These are phyloP conservation scores for Talaromyces borbonicus DNA, from an alignment of 495 filamentous ascomycete species.

Conservation along the genomic window DNA sequence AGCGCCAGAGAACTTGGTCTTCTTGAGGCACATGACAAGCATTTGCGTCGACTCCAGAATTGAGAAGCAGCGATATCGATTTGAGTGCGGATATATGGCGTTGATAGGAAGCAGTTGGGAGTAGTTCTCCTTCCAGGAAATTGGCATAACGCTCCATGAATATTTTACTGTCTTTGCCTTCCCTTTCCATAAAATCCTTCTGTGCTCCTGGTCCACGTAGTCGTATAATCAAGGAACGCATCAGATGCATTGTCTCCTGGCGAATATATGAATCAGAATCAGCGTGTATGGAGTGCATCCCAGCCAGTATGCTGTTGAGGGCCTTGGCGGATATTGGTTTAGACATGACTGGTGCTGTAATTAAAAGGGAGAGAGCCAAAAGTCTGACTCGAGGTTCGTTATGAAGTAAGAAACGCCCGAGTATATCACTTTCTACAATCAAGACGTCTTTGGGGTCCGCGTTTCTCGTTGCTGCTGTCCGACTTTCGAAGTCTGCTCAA, in stretches of 20 bases:
- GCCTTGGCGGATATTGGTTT: slow-evolving; percentile 54
- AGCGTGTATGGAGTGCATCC: slow-evolving; percentile 59
- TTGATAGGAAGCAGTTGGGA: slow-evolving; percentile 72
- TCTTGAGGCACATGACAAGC: slow-evolving; percentile 8
- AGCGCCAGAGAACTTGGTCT: slow-evolving; percentile 35
- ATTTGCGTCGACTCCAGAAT: slow-evolving; percentile 39
- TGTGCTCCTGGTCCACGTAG: slow-evolving; percentile 20
- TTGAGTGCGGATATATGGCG: slow-evolving; percentile 74
- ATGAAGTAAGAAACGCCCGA: slow-evolving; percentile 49
- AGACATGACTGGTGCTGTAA: slow-evolving; percentile 57
- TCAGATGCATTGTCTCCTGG: slow-evolving; percentile 59
- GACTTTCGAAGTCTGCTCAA: slow-evolving; percentile 20
- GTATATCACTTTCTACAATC: slow-evolving; percentile 29
- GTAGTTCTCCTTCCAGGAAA: slow-evolving; percentile 63
- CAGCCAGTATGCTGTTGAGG: slow-evolving; percentile 47
- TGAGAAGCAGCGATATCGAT: slow-evolving; percentile 49
- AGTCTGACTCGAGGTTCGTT: slow-evolving; percentile 56
- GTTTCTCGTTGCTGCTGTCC: slow-evolving; percentile 12
- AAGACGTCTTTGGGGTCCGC: slow-evolving; percentile 12
- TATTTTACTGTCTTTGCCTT: slow-evolving; percentile 30
- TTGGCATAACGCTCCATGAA: slow-evolving; percentile 62
- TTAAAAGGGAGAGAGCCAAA: slow-evolving; percentile 64
- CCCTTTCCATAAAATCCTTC: slow-evolving; percentile 6
- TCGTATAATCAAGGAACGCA: slow-evolving; percentile 58
- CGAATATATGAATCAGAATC: slow-evolving; percentile 79